Base-by-base conservation (phyloP, 176 grass and related monocot species). In the Triticum dicoccoides region DNA sequence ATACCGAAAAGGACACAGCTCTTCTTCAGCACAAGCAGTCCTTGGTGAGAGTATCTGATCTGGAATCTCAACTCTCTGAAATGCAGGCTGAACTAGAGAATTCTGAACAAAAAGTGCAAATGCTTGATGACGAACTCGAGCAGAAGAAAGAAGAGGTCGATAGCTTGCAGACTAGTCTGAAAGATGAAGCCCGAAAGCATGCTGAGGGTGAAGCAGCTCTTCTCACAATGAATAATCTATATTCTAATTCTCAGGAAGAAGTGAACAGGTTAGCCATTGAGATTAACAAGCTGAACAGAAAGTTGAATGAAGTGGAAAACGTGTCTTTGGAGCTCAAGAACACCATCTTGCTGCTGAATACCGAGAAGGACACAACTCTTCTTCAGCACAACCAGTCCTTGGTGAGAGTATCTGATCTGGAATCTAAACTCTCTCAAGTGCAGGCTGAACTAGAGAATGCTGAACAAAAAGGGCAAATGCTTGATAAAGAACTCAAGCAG, bases 241-340 rank as follows among this genome's bases (percentile, higher is more conserved):
- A 83, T 37, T 61, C 81, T 42, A 24, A 29, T 34, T 83, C 81
- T 61, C 34, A 73, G 51, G 49, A 83, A 83, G 51, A 83, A 83
- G 68, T 73, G 68, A 62, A 9, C 9, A 62, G 52, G 52, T 44
- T 83, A 70, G 12, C 24, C 61, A 39, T 44, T 24, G 65, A 91
- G 79, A 67, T 91, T 56, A 73, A 87, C 79, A 90, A 11, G n/a
- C 70, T 87, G 52, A 91, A 80, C 29, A 70, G 49, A 61, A 90
- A 80, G 64, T 83, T 87, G 72, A 73, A 65, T 75, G 89, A 87
- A 30, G 45, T 79, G 56, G 84, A 90, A 73, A 87, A 21, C 21
- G 47, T 38, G 20, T 71, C 66, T 56, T 71, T 42, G 1, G 80
- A 83, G 45, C n/a, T 71, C 70, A 58, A 58, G 18, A 52, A 24